These are phyloP conservation scores for Pythium sp. DNA, from an alignment of 352 stramenopile genomes.

Conservation along the genomic window DNA sequence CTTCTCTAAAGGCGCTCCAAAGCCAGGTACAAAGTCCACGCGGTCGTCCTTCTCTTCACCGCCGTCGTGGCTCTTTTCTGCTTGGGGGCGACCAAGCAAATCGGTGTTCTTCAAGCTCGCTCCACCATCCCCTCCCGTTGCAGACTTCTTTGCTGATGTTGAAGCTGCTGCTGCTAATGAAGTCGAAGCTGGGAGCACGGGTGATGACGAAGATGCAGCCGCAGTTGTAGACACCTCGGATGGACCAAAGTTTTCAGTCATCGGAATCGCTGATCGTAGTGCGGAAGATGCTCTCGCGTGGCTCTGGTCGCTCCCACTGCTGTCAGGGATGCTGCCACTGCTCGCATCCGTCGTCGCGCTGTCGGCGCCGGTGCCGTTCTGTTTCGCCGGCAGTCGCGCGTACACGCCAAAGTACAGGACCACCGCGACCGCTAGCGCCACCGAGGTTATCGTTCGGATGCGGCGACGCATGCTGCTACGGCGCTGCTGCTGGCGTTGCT, in stretches of 20 bases:
- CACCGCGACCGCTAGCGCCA: conserved; percentile 18
- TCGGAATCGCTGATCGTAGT: conserved; percentile 1
- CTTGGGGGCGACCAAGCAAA: conserved; percentile 8
- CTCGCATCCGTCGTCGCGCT: not conserved
- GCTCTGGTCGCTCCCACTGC: conserved; percentile 7
- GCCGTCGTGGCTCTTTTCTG: conserved; percentile 5
- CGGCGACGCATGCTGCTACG: conserved; percentile 13
- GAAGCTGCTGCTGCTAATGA: conserved; percentile 6
- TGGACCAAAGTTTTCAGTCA: not conserved
- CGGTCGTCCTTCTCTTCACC: conserved; percentile 27
- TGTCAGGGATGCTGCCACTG: conserved; percentile 8
- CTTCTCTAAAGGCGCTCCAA: conserved; percentile 62
- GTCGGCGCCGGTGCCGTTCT: not conserved
- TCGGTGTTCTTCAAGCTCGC: conserved; percentile 8
- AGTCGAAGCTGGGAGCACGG: conserved; percentile 8
- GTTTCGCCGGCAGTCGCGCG: not conserved
- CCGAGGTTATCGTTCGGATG: conserved; percentile 23
- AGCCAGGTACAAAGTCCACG: conserved; percentile 65
- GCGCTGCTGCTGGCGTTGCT: conserved; percentile 10
- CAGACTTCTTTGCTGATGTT: not conserved
- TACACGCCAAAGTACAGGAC: conserved; percentile 18
- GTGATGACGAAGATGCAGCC: conserved; percentile 4
- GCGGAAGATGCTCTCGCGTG: conserved; percentile 3
- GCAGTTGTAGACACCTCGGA: conserved; percentile 10
- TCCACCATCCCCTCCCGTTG: not conserved